A percentile compares a stretch with the other conserved stretches of the same genome.
Conservation (phyloP, 176 grass and related monocot species). For the Hyparrhenia diplandra region DNA sequence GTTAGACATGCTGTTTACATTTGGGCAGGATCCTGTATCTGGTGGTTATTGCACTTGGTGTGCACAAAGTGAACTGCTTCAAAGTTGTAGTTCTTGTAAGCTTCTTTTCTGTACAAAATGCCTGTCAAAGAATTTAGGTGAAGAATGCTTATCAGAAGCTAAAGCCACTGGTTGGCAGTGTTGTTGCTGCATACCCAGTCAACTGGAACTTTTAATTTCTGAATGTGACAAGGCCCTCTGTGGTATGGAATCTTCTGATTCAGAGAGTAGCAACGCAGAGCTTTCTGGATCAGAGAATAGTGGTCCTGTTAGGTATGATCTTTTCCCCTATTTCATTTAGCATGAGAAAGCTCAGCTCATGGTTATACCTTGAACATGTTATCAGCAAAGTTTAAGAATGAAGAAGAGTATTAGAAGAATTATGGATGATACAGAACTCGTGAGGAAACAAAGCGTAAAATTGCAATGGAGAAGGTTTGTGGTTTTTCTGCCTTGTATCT, state of each 20-base stretch:
- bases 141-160: slow-evolving; percentile 59
- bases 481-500: neutral
- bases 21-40: slow-evolving; percentile 44
- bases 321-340: slow-evolving; percentile 13
- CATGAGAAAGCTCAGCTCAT: neutral
- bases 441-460: slow-evolving; percentile 89
- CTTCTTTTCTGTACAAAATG: slow-evolving; percentile 76
- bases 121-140: slow-evolving; percentile 81
- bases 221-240: slow-evolving; percentile 67
- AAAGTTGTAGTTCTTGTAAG: slow-evolving; percentile 79
- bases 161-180: slow-evolving; percentile 69
- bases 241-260: slow-evolving; percentile 59
- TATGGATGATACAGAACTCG: slow-evolving; percentile 92
- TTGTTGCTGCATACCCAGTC: slow-evolving; percentile 76
- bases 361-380: slow-evolving; percentile 2
- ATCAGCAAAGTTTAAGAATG: slow-evolving; percentile 52
- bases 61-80: slow-evolving; percentile 67
- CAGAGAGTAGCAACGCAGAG: slow-evolving; percentile 51
- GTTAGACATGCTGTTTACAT: slow-evolving; percentile 2
- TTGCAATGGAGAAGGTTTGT: slow-evolving; percentile 93
- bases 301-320: slow-evolving; percentile 48
- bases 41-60: slow-evolving; percentile 90
- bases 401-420: slow-evolving; percentile 97
- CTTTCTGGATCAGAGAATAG: slow-evolving; percentile 46
- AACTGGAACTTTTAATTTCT: slow-evolving; percentile 60